Evolutionary conservation across 2,329 filamentous ascomycete genomes (phyloP), one percentile per base, ranked within the genome.

Genomic region (Cladophialophora bantiana): DNA sequence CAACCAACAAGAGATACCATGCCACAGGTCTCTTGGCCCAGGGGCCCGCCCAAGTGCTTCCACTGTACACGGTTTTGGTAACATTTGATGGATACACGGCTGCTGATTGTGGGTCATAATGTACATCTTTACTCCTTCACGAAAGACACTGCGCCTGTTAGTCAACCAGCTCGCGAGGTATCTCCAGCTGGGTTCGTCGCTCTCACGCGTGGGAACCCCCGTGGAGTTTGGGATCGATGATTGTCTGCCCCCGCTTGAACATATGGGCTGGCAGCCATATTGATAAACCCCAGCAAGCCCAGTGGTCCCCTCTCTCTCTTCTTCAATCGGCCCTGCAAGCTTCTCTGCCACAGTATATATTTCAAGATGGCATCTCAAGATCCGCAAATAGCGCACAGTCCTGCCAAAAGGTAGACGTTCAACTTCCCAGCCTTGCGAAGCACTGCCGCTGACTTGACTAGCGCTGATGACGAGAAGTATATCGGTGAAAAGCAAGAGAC

Each of bases 381-480:
- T 35, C 58, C 48, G 9, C 34, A 53, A n/a, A 63, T 67, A 10
- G 32, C 45, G 18, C 60, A 45, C 56, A 45, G 55, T 15, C 31
- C 61, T 6, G 60, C 62, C n/a, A 62, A 61, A 34, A 20, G 50
- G 65, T 67, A 60, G 31, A 55, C 35, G 34, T 15, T 13, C n/a
- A 7, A 7, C 5, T 15, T 4, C 15, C 10, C 7, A 32, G 10
- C 12, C 18, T 20, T n/a, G 15, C 7, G 48, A 7, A 31, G 32
- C 20, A 45, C 4, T 31, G 1, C 18, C 26, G 55, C 55, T 67
- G 32, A 67, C 48, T 5, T 18, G 31, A 5, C 13, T 15, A 68
- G 61, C 32, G 57, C 48, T n/a, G 66, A 55, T 7, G 64, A 66
- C 18, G 67, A 69, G 45, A 69, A 69, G 52, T 54, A 66, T 18